phyloP scores from a whole-genome alignment of 2,329 filamentous ascomycete genomes.

The Zasmidium citrigriseum region DNA sequence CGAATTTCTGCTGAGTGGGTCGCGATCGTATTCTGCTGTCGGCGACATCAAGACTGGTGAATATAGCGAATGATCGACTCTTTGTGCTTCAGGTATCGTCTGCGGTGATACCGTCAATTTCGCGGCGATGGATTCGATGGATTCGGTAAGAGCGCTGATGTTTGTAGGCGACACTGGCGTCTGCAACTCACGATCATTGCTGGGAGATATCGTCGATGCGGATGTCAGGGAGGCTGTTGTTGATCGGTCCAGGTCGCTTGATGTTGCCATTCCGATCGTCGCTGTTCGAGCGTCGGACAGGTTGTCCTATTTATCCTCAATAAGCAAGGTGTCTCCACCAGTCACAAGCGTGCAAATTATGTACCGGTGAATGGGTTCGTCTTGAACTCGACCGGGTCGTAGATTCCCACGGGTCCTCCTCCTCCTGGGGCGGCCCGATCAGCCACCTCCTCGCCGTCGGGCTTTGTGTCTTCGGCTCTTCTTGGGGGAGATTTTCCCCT shows the following conservation, averaged over 20 bases:
- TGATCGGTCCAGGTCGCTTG: slow-evolving; percentile 23
- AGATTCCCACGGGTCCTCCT: slow-evolving; percentile 21
- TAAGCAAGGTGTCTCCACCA: neutral
- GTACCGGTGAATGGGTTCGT: slow-evolving; percentile 35
- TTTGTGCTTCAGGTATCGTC: slow-evolving; percentile 32
- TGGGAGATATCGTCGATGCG: slow-evolving; percentile 33
- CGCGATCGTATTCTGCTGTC: slow-evolving; percentile 20
- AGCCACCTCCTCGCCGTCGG: slow-evolving; percentile 31
- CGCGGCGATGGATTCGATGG: slow-evolving; percentile 31
- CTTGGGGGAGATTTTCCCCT: slow-evolving; percentile 33
- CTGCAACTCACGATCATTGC: slow-evolving; percentile 19
- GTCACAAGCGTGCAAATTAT: slow-evolving; percentile 13
- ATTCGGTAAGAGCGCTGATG: slow-evolving; percentile 25
- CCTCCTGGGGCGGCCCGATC: slow-evolving; percentile 22
- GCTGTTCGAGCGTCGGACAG: slow-evolving; percentile 26
- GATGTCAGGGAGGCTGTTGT: slow-evolving; percentile 34
- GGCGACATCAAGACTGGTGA: slow-evolving; percentile 28
- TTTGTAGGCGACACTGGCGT: slow-evolving; percentile 27
- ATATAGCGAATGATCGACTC: slow-evolving; percentile 25
- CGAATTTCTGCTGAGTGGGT: slow-evolving; percentile 31
- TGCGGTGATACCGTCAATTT: slow-evolving; percentile 33
- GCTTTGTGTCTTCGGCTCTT: slow-evolving; percentile 29
- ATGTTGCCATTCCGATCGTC: slow-evolving; percentile 15
- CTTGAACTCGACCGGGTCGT: slow-evolving; percentile 30
- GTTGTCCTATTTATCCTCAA: slow-evolving; percentile 22